Evolutionary conservation across 2,329 filamentous ascomycete genomes (phyloP).

Genomic region (Ophiostoma sp.): DNA sequence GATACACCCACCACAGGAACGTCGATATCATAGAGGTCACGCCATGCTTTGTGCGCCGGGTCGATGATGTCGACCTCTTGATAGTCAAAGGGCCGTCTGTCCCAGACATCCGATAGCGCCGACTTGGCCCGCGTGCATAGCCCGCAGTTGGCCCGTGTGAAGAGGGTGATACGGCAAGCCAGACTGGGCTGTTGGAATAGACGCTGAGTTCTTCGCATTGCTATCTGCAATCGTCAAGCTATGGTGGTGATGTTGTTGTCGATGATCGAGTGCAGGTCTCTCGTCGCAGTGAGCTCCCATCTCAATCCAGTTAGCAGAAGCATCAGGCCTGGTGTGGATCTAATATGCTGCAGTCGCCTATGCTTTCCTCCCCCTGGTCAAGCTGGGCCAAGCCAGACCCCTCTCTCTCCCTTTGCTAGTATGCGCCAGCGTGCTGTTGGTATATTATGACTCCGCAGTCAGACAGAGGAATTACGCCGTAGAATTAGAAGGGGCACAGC

Average conservation of each 20-base stretch:
- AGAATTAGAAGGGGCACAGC: neutral
- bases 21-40: slow-evolving; percentile 71
- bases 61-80: slow-evolving; percentile 65
- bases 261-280: neutral
- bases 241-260: no score
- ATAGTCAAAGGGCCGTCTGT: slow-evolving; percentile 61
- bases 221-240: no score
- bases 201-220: slow-evolving; percentile 48
- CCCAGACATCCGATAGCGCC: slow-evolving; percentile 63
- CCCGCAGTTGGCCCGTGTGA: slow-evolving; percentile 65
- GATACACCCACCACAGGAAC: slow-evolving; percentile 63
- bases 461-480: no score
- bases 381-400: neutral
- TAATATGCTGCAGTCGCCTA: neutral
- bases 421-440: neutral
- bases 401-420: neutral
- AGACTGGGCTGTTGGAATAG: slow-evolving; percentile 38
- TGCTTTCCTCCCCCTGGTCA: neutral
- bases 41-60: slow-evolving; percentile 59
- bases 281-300: neutral
- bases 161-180: slow-evolving; percentile 64
- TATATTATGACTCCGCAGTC: no score
- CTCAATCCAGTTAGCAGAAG: neutral
- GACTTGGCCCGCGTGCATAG: slow-evolving; percentile 64
- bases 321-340: neutral